Evolutionary conservation across 1,284 basidiomycete species (phyloP), one percentile per base, ranked within the genome.

Genomic region (Malassezia sp.): DNA sequence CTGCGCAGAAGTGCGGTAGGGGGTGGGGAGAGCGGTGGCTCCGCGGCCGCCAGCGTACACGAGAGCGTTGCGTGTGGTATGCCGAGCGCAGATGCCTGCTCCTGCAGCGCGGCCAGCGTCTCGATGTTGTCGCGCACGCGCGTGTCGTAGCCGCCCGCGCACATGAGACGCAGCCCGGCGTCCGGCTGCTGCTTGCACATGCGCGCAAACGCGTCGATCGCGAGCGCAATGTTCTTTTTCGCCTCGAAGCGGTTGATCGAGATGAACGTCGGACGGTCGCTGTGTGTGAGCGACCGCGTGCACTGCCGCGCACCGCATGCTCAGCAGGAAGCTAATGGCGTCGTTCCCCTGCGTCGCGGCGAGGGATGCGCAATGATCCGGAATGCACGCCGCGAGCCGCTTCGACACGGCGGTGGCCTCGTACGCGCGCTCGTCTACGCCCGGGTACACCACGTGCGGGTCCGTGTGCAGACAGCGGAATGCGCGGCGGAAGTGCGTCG

Each of bases 201-300:
- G 5, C 31, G 35, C 4, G 83, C 80, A 59, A 91, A 95, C 0
- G 90, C 75, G 34, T 82, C 73, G 21, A 97, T 75, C 0, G 89
- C 89, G 2, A 97, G 74, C 0, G 78, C 79, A 0, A 79, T 76
- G 57, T 97, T 91, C 74, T 97, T 97, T 75, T 96, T 97, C 54
- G 78, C 80, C 73, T 97, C 91, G 63, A 93, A 97, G 1, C 91
- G 83, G 68, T 97, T 97, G 41, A 97, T 75, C 0, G 89, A 95
- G 0, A 96, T 62, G 2, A 97, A 71, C 0, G 84, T 88, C 1
- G 83, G 85, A 4, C 77, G 48, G 21, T 42, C 35, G n/a, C 37
- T 22, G 22, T n/a, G n/a, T n/a, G n/a, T n/a, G n/a, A n/a, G n/a
- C n/a, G n/a, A n/a, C n/a, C n/a, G n/a, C n/a, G n/a, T n/a, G n/a